A percentile compares a stretch with the other conserved stretches of the same genome.
These are phyloP conservation scores for Ganoderma leucocontextum DNA, from an alignment of 1,284 basidiomycete genomes.

Conservation along the genomic window DNA sequence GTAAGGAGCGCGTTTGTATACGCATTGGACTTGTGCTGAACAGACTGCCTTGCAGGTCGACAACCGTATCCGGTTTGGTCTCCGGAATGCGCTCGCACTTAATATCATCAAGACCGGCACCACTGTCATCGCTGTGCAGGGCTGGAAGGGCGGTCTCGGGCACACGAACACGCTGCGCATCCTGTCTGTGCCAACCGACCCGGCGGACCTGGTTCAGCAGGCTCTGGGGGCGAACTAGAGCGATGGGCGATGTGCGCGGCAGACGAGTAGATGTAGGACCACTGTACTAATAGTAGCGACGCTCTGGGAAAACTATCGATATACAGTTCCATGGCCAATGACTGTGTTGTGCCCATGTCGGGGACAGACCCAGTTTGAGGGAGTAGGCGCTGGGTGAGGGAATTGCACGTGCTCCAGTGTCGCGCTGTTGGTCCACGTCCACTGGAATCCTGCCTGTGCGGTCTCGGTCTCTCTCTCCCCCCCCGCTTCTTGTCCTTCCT, in stretches of 20 bases:
- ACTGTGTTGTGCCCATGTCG: neutral
- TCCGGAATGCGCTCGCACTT: constrained; percentile 87
- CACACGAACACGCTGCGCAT: constrained; percentile 90
- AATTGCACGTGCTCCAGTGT: constrained; percentile 15
- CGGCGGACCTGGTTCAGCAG: constrained; percentile 84
- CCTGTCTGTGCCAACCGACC: constrained; percentile 85
- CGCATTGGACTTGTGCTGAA: constrained; percentile 34
- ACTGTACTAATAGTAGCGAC: constrained; percentile 28
- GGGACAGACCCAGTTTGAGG: too few species aligned
- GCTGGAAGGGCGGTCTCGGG: constrained; percentile 98
- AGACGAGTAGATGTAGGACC: constrained; percentile 27
- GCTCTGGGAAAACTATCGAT: neutral
- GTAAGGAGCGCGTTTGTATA: constrained; percentile 54
- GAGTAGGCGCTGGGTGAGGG: too few species aligned
- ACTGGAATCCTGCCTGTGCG: neutral
- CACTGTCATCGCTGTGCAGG: constrained; percentile 95
- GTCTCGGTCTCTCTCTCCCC: constrained; percentile 6
- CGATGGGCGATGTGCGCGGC: neutral
- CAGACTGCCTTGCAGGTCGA: constrained; percentile 63
- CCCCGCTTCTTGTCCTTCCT: constrained; percentile 8
- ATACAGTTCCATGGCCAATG: neutral
- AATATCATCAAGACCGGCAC: constrained; percentile 91
- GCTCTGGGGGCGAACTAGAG: constrained; percentile 54
- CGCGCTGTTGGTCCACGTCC: constrained; percentile 22
- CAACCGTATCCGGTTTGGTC: constrained; percentile 91